These are phyloP conservation scores for Fusarium sp. DNA, from an alignment of 2,329 filamentous ascomycete species.

Conservation along the genomic window DNA sequence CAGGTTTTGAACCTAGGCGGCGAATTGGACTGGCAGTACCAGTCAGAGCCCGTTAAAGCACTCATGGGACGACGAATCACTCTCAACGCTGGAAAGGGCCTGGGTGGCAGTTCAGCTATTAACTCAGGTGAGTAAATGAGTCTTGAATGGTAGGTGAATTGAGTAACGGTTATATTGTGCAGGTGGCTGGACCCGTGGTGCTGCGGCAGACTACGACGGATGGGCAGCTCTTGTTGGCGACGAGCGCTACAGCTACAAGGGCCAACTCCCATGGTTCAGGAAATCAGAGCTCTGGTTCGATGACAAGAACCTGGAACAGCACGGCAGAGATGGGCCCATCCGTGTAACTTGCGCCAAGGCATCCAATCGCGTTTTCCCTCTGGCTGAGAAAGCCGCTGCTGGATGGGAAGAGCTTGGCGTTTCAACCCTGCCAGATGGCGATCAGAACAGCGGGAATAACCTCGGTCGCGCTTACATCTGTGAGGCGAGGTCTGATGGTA, in stretches of 20 bases:
- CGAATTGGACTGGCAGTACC: slow-evolving; percentile 51
- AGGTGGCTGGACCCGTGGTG: slow-evolving; percentile 57
- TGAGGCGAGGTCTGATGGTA: slow-evolving; percentile 41
- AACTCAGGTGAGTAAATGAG: slow-evolving; percentile 47
- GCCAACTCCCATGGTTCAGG: slow-evolving; percentile 58
- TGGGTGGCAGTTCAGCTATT: slow-evolving; percentile 54
- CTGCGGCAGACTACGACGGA: slow-evolving; percentile 56
- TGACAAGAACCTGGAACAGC: slow-evolving; percentile 47
- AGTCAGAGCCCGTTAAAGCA: slow-evolving; percentile 45
- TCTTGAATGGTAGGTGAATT: fast-evolving
- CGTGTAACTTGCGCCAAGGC: slow-evolving; percentile 45
- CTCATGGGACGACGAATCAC: slow-evolving; percentile 40
- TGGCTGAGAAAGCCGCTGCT: slow-evolving; percentile 48
- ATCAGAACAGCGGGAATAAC: slow-evolving; percentile 46
- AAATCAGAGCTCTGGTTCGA: slow-evolving; percentile 51
- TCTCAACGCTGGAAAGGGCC: slow-evolving; percentile 50
- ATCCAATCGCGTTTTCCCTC: slow-evolving; percentile 50
- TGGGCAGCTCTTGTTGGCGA: slow-evolving; percentile 53
- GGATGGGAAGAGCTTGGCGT: slow-evolving; percentile 56
- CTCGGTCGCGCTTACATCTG: slow-evolving; percentile 48
- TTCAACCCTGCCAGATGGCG: slow-evolving; percentile 36
- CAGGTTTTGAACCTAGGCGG: slow-evolving; percentile 43
- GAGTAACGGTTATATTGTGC: background rate
- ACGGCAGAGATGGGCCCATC: slow-evolving; percentile 53
- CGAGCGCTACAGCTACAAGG: slow-evolving; percentile 56